A percentile compares a stretch with the other conserved stretches of the same genome.
Conservation (phyloP, 2,329 filamentous ascomycete genomes). For the Sporothrix pseudoabietina region DNA sequence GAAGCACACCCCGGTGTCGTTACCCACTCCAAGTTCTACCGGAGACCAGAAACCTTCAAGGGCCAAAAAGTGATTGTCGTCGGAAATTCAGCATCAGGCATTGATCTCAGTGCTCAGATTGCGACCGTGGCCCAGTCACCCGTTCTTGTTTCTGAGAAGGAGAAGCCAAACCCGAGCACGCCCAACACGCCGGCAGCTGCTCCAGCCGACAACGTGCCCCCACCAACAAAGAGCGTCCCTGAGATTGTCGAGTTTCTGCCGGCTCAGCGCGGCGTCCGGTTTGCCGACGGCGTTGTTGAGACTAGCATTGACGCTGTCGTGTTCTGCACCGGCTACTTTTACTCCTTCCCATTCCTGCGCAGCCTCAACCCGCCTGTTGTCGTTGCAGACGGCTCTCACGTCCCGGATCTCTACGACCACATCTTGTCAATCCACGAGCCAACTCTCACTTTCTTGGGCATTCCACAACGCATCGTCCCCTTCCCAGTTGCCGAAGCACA, state of each 20-base stretch:
- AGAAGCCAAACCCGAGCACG: conserved; percentile 15
- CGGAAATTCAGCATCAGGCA: conserved; percentile 53
- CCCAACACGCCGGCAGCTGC: conserved; percentile 38
- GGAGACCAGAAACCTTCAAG: conserved; percentile 39
- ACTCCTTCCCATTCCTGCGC: conserved; percentile 67
- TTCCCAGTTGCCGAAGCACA: conserved; percentile 73
- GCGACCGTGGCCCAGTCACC: conserved; percentile 56
- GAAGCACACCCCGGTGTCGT: conserved; percentile 54
- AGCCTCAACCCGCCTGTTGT: conserved; percentile 58
- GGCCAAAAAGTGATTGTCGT: conserved; percentile 53
- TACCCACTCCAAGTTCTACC: conserved; percentile 74
- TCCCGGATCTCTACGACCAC: conserved; percentile 45
- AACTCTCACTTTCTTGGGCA: conserved; percentile 63
- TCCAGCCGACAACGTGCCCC: neutral
- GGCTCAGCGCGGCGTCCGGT: conserved; percentile 55
- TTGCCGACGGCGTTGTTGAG: conserved; percentile 61
- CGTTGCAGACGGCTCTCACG: conserved; percentile 51
- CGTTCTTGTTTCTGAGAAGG: conserved; percentile 37
- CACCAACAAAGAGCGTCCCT: conserved; percentile 33
- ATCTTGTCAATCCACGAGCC: conserved; percentile 72
- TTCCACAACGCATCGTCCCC: conserved; percentile 70
- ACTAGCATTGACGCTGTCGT: conserved; percentile 61
- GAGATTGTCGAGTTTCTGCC: conserved; percentile 52
- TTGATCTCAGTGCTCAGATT: conserved; percentile 49
- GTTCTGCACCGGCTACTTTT: conserved; percentile 73